Conservation (phyloP, 305 asterid species). For the Fraxinus sp. region DNA sequence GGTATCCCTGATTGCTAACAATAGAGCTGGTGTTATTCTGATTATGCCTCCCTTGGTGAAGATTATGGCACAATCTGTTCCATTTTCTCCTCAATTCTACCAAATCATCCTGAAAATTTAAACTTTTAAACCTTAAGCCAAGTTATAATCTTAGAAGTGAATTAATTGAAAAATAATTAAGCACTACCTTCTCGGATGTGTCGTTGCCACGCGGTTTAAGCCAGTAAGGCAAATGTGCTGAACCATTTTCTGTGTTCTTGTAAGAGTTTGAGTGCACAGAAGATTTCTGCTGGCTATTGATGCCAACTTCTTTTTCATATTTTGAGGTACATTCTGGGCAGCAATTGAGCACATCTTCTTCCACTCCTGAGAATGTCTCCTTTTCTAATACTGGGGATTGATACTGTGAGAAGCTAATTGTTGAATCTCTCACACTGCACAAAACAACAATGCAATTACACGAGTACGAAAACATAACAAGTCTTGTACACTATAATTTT, state of each 20-base stretch:
- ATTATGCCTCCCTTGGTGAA: slow-evolving; percentile 50
- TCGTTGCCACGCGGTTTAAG: slow-evolving; percentile 47
- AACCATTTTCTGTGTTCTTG: slow-evolving; percentile 34
- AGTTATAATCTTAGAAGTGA: not conserved
- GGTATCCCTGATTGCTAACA: slow-evolving; percentile 32
- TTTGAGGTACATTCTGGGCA: slow-evolving; percentile 66
- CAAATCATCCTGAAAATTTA: slow-evolving; percentile 50
- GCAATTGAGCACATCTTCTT: slow-evolving; percentile 48
- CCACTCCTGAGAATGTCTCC: slow-evolving; percentile 40
- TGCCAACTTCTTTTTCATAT: slow-evolving; percentile 57
- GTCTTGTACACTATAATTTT: not conserved
- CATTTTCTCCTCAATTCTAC: slow-evolving; percentile 61
- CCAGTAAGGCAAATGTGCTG: slow-evolving; percentile 61
- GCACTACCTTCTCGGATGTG: slow-evolving; percentile 47
- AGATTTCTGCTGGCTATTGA: slow-evolving; percentile 35
- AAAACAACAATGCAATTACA: not conserved
- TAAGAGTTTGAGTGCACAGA: slow-evolving; percentile 17
- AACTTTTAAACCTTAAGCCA: not conserved
- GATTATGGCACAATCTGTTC: slow-evolving; percentile 58
- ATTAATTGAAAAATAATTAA: not conserved
- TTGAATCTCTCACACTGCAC: slow-evolving; percentile 56
- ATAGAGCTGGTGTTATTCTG: slow-evolving; percentile 31
- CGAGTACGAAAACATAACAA: not conserved
- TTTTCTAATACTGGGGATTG: slow-evolving; percentile 43
- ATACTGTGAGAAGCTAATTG: slow-evolving; percentile 33